Evolutionary conservation across 345 rosid genomes (phyloP).

Genomic region (Chamaenerion angustifolium): DNA sequence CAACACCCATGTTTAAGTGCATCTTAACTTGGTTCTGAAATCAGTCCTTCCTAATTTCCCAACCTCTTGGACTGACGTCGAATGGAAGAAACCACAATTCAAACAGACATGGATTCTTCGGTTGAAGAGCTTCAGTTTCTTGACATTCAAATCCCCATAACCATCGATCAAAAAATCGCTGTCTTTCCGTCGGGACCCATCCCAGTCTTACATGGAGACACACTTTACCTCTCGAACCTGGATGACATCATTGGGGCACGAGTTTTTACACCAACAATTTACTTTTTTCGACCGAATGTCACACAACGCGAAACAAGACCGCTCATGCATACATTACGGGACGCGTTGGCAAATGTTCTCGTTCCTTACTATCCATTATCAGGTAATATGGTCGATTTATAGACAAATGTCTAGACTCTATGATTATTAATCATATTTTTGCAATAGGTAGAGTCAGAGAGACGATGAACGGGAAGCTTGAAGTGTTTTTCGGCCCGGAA

Average conservation of each 20-base stretch:
- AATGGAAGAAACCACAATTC: neutral
- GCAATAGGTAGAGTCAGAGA: conserved; percentile 36
- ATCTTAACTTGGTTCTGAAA: conserved; percentile 8
- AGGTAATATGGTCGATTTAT: conserved; percentile 9
- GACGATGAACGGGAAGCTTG: conserved; percentile 45
- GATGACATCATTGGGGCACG: conserved; percentile 71
- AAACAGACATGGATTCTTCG: neutral
- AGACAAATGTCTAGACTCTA: too few species aligned
- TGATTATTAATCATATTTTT: too few species aligned
- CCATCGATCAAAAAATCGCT: conserved; percentile 13
- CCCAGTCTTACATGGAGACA: conserved; percentile 28
- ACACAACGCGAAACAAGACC: conserved; percentile 9
- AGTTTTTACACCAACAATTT: conserved; percentile 78
- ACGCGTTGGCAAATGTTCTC: conserved; percentile 45
- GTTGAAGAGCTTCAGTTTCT: conserved; percentile 55
- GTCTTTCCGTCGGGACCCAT: conserved; percentile 50
- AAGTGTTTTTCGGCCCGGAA: conserved; percentile 55
- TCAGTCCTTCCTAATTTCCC: neutral
- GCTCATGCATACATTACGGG: conserved; percentile 24
- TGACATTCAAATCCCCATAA: conserved; percentile 32
- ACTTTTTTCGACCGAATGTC: conserved; percentile 32
- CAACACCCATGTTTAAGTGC: neutral
- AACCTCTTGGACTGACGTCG: conserved; percentile 7
- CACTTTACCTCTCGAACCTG: conserved; percentile 77
- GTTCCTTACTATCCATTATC: conserved; percentile 84